Conservation (phyloP, 2,329 filamentous ascomycete species). For the Alternaria sp. region DNA sequence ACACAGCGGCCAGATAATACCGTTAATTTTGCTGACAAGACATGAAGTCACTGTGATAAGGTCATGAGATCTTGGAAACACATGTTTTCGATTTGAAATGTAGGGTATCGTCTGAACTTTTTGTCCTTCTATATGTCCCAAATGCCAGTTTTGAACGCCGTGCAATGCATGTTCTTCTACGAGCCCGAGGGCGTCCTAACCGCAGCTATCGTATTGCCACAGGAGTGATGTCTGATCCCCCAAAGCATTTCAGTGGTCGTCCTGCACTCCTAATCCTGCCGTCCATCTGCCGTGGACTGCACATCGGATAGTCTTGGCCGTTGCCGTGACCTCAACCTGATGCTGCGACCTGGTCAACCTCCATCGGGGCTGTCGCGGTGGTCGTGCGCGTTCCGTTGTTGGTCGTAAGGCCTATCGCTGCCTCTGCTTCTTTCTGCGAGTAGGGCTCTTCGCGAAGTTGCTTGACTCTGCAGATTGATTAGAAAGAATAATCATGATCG, state of each 20-base stretch:
- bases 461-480: constrained; percentile 68
- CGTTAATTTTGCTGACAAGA: neutral
- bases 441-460: constrained; percentile 84
- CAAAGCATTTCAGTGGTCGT: neutral
- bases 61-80: neutral
- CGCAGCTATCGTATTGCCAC: neutral
- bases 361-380: constrained; percentile 38
- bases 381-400: constrained; percentile 66
- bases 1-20: neutral
- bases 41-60: neutral
- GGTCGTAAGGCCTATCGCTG: constrained; percentile 73
- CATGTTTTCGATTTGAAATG: constrained; percentile 4
- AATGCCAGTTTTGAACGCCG: constrained; percentile 37
- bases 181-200: neutral
- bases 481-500: neutral
- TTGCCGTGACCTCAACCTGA: constrained; percentile 13
- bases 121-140: constrained; percentile 31
- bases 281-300: neutral
- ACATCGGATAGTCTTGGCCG: neutral
- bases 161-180: constrained; percentile 34
- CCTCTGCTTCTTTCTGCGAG: constrained; percentile 84
- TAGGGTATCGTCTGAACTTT: constrained; percentile 45
- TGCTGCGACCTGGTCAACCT: constrained; percentile 37
- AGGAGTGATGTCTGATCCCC: neutral
- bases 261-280: neutral